phyloP scores from a whole-genome alignment of 2,329 filamentous ascomycete species.

The Fonsecaea multimorphosa region DNA sequence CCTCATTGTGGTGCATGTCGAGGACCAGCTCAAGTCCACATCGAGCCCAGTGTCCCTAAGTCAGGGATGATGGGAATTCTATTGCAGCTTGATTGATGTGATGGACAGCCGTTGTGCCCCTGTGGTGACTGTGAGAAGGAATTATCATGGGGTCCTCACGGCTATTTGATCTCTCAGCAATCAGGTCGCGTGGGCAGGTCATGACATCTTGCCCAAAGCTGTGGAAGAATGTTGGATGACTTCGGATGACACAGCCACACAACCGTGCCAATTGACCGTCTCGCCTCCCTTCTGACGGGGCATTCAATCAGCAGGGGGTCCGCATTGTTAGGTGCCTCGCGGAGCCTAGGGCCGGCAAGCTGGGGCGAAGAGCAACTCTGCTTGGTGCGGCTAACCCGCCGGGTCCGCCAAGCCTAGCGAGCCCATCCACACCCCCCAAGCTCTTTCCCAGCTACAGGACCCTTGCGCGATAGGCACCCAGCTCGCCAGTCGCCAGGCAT shows the following conservation, averaged over 20 bases:
- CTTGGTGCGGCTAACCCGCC: slow-evolving; percentile 1
- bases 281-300: neutral
- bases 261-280: slow-evolving; percentile 5
- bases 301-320: slow-evolving; percentile 5
- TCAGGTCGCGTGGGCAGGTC: slow-evolving; percentile 16
- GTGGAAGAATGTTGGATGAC: slow-evolving; percentile 13
- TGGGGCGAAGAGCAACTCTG: neutral
- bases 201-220: slow-evolving; percentile 9
- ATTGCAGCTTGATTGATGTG: neutral
- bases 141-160: slow-evolving; percentile 1
- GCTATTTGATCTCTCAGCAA: slow-evolving; percentile 13
- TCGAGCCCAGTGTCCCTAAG: neutral
- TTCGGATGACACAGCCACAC: slow-evolving; percentile 17
- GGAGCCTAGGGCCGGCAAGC: neutral
- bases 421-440: neutral
- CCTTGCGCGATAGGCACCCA: neutral
- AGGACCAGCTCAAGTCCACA: neutral
- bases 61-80: neutral
- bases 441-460: neutral
- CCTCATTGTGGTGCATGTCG: slow-evolving; percentile 20
- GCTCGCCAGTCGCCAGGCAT: too few species aligned
- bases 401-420: neutral
- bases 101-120: neutral
- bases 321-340: neutral
- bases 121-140: neutral